Base-by-base conservation (phyloP, 2,329 filamentous ascomycete species). In the Cytospora schulzeri region DNA sequence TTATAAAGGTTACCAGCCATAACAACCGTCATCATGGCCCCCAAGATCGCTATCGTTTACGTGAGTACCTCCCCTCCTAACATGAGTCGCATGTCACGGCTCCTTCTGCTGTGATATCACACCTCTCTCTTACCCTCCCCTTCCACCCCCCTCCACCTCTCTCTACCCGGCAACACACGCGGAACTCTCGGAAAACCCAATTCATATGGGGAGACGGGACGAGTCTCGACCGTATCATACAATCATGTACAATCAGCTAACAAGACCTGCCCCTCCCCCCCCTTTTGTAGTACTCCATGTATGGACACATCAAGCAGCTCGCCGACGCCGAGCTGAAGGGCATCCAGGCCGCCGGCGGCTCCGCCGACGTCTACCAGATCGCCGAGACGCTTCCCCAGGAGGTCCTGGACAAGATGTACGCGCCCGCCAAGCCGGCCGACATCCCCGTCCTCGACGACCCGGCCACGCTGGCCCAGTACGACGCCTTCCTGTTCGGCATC, bases 301-400 rank as follows among this genome's bases (percentile, higher is more conserved):
- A 95, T 81, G 94, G 95, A 80, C 93, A 97, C 81, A 90, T 97
- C 79, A 81, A 85, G 79, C 80, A 88, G 75, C 78, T 97, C 72
- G 95, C 94, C 73, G 88, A 95, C 78, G 92, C 93, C 69, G 93
- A 98, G 83, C 91, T 93, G 84, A 88, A 85, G 74, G 95, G 95
- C 75, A 91, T 97, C 74, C 89, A 93, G 81, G 87, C 89, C 74
- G 93, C 92, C 68, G 95, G 95, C 69, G 93, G 93, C 69, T 80
- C 83, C 53, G 92, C 83, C 78, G 91, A 94, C 73, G 76, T 98
- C 75, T 97, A 83, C 86, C 93, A 96, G 88, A 83, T 98, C 75
- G 77, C 87, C 62, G 95, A 99, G 85, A 98, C 95, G 19, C 92
- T 99, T 56, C 73, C 91, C 41, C 73, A 91, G 45, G 93, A 97